A percentile compares a stretch with the other conserved stretches of the same genome.
These are phyloP conservation scores for Cucurbitaria berberidis DNA, from an alignment of 2,329 filamentous ascomycete species.

Conservation along the genomic window DNA sequence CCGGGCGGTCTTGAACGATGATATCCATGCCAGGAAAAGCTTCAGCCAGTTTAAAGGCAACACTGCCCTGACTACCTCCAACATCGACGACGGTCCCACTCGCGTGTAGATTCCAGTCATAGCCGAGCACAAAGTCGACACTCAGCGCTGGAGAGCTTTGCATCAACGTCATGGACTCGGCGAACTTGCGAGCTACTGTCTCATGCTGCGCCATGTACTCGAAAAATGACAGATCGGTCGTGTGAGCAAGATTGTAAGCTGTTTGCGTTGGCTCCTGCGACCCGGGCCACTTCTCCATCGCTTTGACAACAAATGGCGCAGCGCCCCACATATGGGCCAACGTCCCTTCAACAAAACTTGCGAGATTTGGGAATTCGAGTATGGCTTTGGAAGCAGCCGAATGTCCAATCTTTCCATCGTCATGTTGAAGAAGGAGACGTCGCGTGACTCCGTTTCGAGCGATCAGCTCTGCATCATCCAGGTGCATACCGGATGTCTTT, in stretches of 20 bases:
- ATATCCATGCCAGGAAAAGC: constrained; percentile 16
- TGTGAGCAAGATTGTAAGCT: constrained; percentile 17
- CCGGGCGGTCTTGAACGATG: constrained; percentile 24
- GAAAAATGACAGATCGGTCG: constrained; percentile 15
- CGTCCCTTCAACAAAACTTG: constrained; percentile 1
- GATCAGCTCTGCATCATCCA: not conserved
- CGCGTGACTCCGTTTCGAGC: not conserved
- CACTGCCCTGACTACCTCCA: constrained; percentile 23
- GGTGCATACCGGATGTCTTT: constrained; percentile 10
- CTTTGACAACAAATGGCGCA: constrained; percentile 6
- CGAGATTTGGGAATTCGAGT: not conserved
- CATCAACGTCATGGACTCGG: constrained; percentile 17
- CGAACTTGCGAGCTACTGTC: constrained; percentile 9
- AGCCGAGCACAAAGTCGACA: constrained; percentile 9
- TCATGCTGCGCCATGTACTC: constrained; percentile 10
- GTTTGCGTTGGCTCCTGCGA: constrained; percentile 7
- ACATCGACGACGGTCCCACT: constrained; percentile 27
- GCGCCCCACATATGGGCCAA: constrained; percentile 8
- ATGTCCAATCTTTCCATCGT: not conserved
- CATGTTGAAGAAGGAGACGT: not conserved
- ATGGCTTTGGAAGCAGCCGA: not conserved
- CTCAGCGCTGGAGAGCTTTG: constrained; percentile 6
- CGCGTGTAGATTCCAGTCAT: constrained; percentile 20
- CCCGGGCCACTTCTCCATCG: constrained; percentile 7
- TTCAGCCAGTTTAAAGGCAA: constrained; percentile 19